These are phyloP conservation scores for Verticillium longisporum DNA, from an alignment of 2,329 filamentous ascomycete genomes.

Conservation along the genomic window DNA sequence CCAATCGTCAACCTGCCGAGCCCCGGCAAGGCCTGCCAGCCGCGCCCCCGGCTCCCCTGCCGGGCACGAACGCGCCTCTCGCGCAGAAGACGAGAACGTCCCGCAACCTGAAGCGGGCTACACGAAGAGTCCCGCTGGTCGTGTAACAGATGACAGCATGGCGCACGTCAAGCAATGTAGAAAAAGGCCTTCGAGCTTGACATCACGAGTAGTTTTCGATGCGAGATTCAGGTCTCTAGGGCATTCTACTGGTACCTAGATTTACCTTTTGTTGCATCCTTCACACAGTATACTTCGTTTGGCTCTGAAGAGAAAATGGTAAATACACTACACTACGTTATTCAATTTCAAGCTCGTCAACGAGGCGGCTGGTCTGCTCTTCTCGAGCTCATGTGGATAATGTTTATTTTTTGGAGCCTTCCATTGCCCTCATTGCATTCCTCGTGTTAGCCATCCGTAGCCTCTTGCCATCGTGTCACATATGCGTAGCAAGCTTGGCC, in stretches of 20 bases:
- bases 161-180: background rate
- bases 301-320: background rate
- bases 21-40: background rate
- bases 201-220: background rate
- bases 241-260: background rate
- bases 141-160: background rate
- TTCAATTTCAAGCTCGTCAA: background rate
- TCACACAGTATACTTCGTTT: background rate
- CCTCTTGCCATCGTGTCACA: too few species aligned
- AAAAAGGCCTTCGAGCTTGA: background rate
- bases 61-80: background rate
- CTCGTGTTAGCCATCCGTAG: background rate
- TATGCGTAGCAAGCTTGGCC: too few species aligned
- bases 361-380: background rate
- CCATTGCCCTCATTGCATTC: background rate
- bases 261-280: background rate
- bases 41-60: background rate
- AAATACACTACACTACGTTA: background rate
- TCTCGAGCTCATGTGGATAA: background rate
- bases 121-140: background rate
- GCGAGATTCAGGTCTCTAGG: background rate
- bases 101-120: background rate
- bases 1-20: background rate
- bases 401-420: background rate
- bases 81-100: background rate